These are phyloP conservation scores for Boletus subcaerulescens DNA, from an alignment of 768 basidiomycete species.

Conservation along the genomic window DNA sequence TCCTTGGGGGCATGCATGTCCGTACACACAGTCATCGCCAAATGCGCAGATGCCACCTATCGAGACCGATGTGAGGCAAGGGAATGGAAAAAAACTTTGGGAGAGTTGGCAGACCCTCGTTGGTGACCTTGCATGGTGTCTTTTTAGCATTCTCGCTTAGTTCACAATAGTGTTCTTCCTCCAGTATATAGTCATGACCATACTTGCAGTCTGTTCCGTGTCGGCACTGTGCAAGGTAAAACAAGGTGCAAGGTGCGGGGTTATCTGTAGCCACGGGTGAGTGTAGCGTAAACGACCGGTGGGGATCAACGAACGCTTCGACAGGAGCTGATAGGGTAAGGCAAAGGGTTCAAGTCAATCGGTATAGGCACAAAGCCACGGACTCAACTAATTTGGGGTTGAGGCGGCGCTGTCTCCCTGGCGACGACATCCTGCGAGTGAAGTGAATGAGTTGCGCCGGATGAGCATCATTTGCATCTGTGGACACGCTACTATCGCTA, in stretches of 20 bases:
- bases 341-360: slow-evolving; percentile 17
- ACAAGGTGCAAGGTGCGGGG: slow-evolving; percentile 65
- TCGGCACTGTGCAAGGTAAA: slow-evolving; percentile 62
- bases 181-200: slow-evolving; percentile 58
- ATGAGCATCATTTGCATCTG: slow-evolving; percentile 41
- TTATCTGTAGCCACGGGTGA: slow-evolving; percentile 35
- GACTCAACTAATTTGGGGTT: slow-evolving; percentile 54
- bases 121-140: slow-evolving; percentile 57
- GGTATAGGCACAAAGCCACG: slow-evolving; percentile 3
- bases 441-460: slow-evolving; percentile 26
- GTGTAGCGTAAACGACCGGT: neutral
- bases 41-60: slow-evolving; percentile 55
- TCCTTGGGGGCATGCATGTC: slow-evolving; percentile 41
- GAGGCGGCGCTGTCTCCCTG: slow-evolving; percentile 39
- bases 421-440: slow-evolving; percentile 29
- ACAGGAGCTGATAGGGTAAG: slow-evolving; percentile 44
- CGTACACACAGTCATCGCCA: slow-evolving; percentile 55
- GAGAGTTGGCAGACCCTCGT: slow-evolving; percentile 44
- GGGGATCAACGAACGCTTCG: slow-evolving; percentile 50
- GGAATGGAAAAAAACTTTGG: neutral
- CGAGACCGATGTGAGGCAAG: neutral
- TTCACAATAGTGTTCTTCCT: slow-evolving; percentile 50
- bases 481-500: slow-evolving; percentile 43
- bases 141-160: slow-evolving; percentile 57
- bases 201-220: slow-evolving; percentile 58